Evolutionary conservation across 164 flowering plant genomes (phyloP).

Genomic region (Santalum album): DNA sequence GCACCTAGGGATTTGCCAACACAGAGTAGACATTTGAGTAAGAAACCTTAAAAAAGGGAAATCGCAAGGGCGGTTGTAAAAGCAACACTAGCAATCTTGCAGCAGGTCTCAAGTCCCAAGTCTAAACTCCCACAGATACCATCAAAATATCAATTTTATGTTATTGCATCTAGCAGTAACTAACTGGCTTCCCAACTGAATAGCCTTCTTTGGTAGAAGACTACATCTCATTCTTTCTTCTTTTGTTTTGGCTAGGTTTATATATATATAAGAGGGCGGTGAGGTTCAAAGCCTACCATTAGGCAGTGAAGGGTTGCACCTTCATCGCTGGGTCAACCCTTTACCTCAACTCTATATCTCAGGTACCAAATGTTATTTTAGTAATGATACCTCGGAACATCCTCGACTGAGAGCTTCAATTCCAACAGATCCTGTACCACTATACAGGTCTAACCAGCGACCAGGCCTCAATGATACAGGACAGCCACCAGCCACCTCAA

Average conservation of each 20-base stretch:
- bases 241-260: too few species aligned
- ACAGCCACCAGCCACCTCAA: slow-evolving; percentile 84
- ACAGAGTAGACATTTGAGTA: neutral
- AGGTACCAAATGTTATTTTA: neutral
- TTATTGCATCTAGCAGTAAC: too few species aligned
- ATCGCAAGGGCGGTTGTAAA: neutral
- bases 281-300: too few species aligned
- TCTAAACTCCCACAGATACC: neutral
- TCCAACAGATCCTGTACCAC: slow-evolving; percentile 98
- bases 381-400: slow-evolving; percentile 68
- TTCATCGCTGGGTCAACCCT: too few species aligned
- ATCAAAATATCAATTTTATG: neutral
- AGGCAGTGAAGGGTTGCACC: too few species aligned
- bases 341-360: neutral
- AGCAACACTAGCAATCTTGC: neutral
- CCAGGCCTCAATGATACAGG: slow-evolving; percentile 87
- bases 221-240: too few species aligned
- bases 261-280: too few species aligned
- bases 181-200: too few species aligned
- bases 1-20: slow-evolving; percentile 41
- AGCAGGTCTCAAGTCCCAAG: neutral
- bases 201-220: too few species aligned
- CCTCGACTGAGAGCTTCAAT: slow-evolving; percentile 98
- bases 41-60: slow-evolving; percentile 2
- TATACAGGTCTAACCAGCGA: slow-evolving; percentile 92